Base-by-base conservation (phyloP, 2,329 filamentous ascomycete species). In the Alternaria alternata region DNA sequence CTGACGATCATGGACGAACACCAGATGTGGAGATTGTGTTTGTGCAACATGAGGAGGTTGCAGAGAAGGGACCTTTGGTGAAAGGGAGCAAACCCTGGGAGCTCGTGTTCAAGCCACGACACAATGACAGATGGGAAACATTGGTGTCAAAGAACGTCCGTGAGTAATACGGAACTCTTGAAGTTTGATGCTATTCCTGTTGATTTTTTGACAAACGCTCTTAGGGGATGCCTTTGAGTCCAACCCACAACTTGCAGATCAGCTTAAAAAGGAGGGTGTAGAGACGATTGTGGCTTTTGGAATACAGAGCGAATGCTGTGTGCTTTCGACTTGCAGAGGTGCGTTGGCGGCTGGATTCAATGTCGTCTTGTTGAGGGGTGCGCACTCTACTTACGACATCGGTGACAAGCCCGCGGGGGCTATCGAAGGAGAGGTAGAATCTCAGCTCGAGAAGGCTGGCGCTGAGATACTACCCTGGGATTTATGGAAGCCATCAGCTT, bases 241-340 rank as follows among this genome's bases (percentile, higher is more conserved):
- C 11, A 47, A 47, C 11, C 28, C 28, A 3, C n/a, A 20, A 5
- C 28, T 47, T 18, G 26, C 44, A 0, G 18, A 18, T 9, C 44
- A 32, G 9, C 26, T 47, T 1, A 32, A 32, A 2, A 16, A 5
- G 6, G 4, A 7, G 44, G 11, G 11, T 22, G 4, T 65, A 34
- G 24, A 52, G 4, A 57, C 60, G 2, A 51, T 65, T 4, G 52
- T 63, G 6, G 51, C 52, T 2, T 65, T 61, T 38, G 63, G 63
- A 1, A 63, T 65, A 20, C 63, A 65, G 22, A 65, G 63, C 32
- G 63, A 65, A 53, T 63, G 63, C 34, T 65, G 63, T 6, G 63
- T 65, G 3, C 54, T 59, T 20, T 58, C 54, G 5, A 65, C 63
- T 4, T 65, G 54, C 57, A 46, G 32, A 12, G 52, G 61, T 3